phyloP scores from a whole-genome alignment of 345 rosid species.

The Euclidium syriacum region DNA sequence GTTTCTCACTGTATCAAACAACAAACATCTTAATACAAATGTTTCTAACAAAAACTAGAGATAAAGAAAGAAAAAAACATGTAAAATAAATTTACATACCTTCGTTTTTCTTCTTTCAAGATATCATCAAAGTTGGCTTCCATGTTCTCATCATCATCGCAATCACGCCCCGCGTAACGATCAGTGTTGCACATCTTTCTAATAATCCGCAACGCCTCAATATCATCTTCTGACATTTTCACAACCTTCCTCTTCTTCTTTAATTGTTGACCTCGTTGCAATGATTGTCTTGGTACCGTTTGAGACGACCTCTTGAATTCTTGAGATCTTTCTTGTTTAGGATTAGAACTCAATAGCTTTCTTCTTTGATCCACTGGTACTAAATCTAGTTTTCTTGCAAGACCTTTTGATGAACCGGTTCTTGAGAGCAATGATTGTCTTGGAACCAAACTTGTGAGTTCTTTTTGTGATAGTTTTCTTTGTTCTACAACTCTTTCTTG shows the following conservation, averaged over 20 bases:
- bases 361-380: not conserved
- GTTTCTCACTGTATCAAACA: conserved; percentile 45
- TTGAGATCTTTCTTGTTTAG: conserved; percentile 29
- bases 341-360: conserved; percentile 36
- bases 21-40: not conserved
- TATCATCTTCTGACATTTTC: conserved; percentile 32
- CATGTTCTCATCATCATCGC: conserved; percentile 52
- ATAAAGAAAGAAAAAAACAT: not conserved
- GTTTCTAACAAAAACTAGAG: not conserved
- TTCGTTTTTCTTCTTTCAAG: conserved; percentile 57
- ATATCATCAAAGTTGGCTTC: conserved; percentile 76
- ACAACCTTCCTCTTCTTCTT: conserved; percentile 43
- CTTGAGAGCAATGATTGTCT: no score
- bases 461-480: no score
- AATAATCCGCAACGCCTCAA: conserved; percentile 42
- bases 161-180: conserved; percentile 24
- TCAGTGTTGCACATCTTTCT: conserved; percentile 43
- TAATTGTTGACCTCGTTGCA: not conserved
- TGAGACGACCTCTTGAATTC: conserved; percentile 36
- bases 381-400: conserved; percentile 28
- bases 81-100: conserved; percentile 34
- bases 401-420: no score
- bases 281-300: conserved; percentile 31
- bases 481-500: no score
- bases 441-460: no score